Evolutionary conservation across 768 basidiomycete species (phyloP), one percentile per base, ranked within the genome.

Genomic region (Astraeus odoratus): DNA sequence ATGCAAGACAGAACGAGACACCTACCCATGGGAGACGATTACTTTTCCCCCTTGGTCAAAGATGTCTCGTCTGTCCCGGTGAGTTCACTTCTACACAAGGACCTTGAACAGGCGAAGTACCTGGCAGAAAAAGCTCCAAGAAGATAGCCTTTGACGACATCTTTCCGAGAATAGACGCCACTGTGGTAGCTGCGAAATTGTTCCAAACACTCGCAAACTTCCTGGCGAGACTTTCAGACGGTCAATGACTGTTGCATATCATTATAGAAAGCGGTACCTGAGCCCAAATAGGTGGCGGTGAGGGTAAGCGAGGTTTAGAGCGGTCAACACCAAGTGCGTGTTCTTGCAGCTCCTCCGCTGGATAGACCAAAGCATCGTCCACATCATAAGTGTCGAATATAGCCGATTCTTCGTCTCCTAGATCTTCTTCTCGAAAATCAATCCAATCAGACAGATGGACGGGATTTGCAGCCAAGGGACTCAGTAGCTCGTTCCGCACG

Each of bases 11-110:
- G 12, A 39, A 12, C 42, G 37, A 19, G 29, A 43, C 42, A 57
- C 76, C 44, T 50, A 91, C 88, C 86, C 89, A 59, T 92, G 88
- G 7, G 88, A 92, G 40, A 92, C 78, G 35, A 92, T 87, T 5
- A 88, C 56, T 50, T 69, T 77, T 13, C 89, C 88, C 13, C 61
- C 69, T 33, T 81, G 74, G 37, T 72, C 66, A 53, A 84, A 90
- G 13, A 69, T 54, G 54, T 92, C 88, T 8, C 84, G 82, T 38
- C 88, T 90, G 23, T 50, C 43, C 41, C 49, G 25, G 34, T 38
- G 33, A 56, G 44, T 42, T 41, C 20, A 43, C 45, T 41, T 51
- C 31, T 43, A 37, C n/a, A 44, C 27, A 18, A n/a, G n/a, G 16
- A 25, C 35, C 26, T 13, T 33, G 15, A 34, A 29, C 15, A 37